phyloP scores from a whole-genome alignment of 148 eudicot genomes.

The Drosera capensis region DNA sequence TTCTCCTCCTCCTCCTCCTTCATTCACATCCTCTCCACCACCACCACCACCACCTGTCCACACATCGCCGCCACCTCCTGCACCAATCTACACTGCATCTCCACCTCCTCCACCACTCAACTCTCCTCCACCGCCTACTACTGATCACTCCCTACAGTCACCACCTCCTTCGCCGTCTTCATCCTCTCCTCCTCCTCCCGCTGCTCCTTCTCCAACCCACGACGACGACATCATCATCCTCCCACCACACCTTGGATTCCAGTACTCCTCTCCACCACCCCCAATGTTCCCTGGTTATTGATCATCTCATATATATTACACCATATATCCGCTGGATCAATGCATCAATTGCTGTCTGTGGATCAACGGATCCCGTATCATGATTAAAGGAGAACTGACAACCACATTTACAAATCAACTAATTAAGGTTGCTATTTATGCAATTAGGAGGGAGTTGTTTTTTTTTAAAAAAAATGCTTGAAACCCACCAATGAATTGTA shows the following conservation, averaged over 20 bases:
- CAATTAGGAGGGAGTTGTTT: too few relatives aligned
- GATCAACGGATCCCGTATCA: too few relatives aligned
- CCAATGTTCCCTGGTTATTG: conserved; percentile 32
- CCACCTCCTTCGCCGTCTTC: conserved; percentile 18
- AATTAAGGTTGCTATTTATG: too few relatives aligned
- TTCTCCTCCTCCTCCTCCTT: conserved; percentile 3
- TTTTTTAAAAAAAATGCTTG: too few relatives aligned
- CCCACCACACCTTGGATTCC: conserved; percentile 37
- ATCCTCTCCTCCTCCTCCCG: conserved; percentile 10
- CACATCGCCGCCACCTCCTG: conserved; percentile 20
- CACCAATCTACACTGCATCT: conserved; percentile 13
- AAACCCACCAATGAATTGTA: too few relatives aligned
- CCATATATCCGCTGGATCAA: too few relatives aligned
- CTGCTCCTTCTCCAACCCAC: conserved; percentile 7
- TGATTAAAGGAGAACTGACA: too few relatives aligned
- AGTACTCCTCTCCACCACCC: conserved; percentile 54
- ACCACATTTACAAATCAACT: too few relatives aligned
- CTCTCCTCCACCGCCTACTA: conserved; percentile 12
- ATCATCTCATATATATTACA: too few relatives aligned
- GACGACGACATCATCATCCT: conserved; percentile 21
- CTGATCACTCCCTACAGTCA: conserved; percentile 5
- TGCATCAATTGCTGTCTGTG: too few relatives aligned
- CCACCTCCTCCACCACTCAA: conserved; percentile 15
- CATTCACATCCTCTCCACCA: conserved; percentile 11
- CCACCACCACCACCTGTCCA: conserved; percentile 7